Evolutionary conservation across 208 protist genomes (phyloP).

Genomic region (Trypanosoma boissoni): DNA sequence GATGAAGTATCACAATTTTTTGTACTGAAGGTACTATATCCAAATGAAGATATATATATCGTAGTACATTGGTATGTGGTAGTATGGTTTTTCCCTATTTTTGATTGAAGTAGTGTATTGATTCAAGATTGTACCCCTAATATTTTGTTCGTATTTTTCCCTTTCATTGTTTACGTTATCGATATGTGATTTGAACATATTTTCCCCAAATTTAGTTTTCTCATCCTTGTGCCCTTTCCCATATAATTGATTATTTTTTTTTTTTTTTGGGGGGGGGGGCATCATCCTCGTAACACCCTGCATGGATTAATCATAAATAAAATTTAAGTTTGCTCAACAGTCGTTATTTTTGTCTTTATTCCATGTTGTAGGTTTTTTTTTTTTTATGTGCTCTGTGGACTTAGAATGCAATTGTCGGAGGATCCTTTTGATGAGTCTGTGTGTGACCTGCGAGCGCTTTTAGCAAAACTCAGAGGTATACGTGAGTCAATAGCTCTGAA

Average conservation of each 20-base stretch:
- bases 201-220: conserved; percentile 2
- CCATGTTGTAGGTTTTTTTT: background rate
- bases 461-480: conserved; percentile 47
- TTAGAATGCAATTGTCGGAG: conserved; percentile 10
- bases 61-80: too few species aligned
- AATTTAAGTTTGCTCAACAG: conserved; percentile 1
- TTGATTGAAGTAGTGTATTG: too few species aligned
- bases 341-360: conserved; percentile 15
- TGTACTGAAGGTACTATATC: too few species aligned
- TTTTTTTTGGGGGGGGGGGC: conserved; percentile 1
- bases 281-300: background rate
- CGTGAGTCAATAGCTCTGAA: conserved; percentile 45
- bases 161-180: conserved; percentile 9
- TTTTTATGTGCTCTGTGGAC: background rate
- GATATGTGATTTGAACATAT: conserved; percentile 1
- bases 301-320: background rate
- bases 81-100: too few species aligned
- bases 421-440: conserved; percentile 83
- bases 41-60: too few species aligned
- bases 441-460: conserved; percentile 49
- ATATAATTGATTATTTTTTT: conserved; percentile 22
- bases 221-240: conserved; percentile 6
- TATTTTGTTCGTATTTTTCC: conserved; percentile 14
- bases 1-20: too few species aligned
- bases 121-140: too few species aligned